Percentiles rank a stretch among this genome's conserved stretches.
Conservation (phyloP, 441 rosid species). For the Brassica hybrid region DNA sequence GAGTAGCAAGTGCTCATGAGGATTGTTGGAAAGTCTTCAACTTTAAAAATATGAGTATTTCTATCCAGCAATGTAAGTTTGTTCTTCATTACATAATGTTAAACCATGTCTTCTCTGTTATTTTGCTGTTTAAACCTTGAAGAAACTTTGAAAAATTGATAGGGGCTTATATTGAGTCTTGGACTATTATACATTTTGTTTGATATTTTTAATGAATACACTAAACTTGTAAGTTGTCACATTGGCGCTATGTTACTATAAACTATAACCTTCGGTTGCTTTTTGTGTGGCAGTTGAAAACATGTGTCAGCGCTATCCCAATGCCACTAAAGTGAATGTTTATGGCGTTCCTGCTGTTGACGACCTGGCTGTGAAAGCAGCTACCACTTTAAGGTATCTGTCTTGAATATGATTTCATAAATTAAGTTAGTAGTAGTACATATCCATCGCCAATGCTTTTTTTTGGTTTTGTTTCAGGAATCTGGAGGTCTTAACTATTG, state of each 20-base stretch:
- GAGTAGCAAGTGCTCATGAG: conserved; percentile 94
- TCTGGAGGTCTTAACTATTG: conserved; percentile 83
- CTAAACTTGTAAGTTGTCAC: not conserved
- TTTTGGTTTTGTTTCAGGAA: conserved; percentile 55
- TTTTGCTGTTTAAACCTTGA: not conserved
- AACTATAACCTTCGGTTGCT: not conserved
- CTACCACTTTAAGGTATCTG: conserved; percentile 70
- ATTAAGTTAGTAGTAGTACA: not conserved
- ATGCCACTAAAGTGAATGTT: conserved; percentile 88
- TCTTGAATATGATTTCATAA: conserved; percentile 18
- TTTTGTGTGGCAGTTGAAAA: conserved; percentile 72
- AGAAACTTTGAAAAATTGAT: not conserved
- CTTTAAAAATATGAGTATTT: conserved; percentile 80
- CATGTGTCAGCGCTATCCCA: conserved; percentile 88
- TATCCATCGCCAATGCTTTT: conserved; percentile 18
- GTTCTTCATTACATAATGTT: not conserved
- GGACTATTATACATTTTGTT: not conserved
- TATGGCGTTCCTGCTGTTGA: conserved; percentile 65
- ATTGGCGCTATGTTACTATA: not conserved
- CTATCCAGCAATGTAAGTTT: conserved; percentile 87
- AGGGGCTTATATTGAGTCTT: not conserved
- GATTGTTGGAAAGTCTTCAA: conserved; percentile 94
- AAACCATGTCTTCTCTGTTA: not conserved
- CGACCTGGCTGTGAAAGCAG: conserved; percentile 75
- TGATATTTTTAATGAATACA: not conserved